A percentile compares a stretch with the other conserved stretches of the same genome.
Evolutionary conservation across 345 rosid species (phyloP).

Genomic region (Cardamine resedifolia): DNA sequence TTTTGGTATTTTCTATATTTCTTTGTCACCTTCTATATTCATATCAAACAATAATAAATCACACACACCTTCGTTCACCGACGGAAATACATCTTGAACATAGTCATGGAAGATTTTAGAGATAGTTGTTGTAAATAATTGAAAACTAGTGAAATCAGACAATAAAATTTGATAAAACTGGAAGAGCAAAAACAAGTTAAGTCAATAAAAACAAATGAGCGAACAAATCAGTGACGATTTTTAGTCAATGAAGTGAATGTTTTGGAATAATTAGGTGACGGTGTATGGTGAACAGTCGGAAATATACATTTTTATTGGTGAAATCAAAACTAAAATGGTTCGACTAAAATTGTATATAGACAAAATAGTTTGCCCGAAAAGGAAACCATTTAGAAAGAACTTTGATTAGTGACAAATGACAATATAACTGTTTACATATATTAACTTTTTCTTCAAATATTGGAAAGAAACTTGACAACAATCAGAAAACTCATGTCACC

Average conservation of each 20-base stretch:
- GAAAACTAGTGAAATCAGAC: background rate
- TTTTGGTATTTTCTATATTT: background rate
- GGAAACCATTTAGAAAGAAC: background rate
- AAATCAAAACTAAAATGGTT: background rate
- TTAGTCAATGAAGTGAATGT: background rate
- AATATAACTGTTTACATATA: background rate
- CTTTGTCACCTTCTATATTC: too few relatives aligned
- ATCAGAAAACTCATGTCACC: background rate
- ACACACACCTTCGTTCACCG: background rate
- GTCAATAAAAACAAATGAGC: background rate
- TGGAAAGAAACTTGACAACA: background rate
- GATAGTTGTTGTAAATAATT: background rate
- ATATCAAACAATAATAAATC: background rate
- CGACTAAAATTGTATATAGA: background rate
- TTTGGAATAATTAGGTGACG: slow-evolving; percentile 16
- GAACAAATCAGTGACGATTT: background rate
- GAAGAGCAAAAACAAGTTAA: background rate
- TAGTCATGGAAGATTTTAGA: too few relatives aligned
- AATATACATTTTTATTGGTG: background rate
- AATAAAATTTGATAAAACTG: background rate
- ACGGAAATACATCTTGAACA: background rate
- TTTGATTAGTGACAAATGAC: background rate
- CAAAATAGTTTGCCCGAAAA: background rate
- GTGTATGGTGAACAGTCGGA: background rate
- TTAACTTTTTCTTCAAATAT: background rate